Evolutionary conservation across 2,329 filamentous ascomycete genomes (phyloP), one percentile per base, ranked within the genome.

Genomic region (Ophiognomonia clavigignenti-juglandacearum): DNA sequence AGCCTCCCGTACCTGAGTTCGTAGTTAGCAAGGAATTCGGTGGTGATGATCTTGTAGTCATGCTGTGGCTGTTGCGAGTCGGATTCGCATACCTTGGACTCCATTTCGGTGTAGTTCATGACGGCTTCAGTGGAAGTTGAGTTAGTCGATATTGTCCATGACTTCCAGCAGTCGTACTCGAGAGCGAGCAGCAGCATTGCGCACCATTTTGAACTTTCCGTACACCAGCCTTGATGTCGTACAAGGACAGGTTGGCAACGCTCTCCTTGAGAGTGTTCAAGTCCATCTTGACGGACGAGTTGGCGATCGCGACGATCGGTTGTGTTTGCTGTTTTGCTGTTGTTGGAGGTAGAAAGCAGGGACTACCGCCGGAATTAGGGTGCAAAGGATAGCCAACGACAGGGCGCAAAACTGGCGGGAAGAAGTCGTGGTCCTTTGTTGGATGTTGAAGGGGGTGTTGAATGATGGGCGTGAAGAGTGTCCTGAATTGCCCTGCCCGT

Each of bases 51-150:
- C n/a, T n/a, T n/a, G n/a, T n/a, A n/a, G n/a, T n/a, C n/a, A n/a
- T n/a, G n/a, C n/a, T n/a, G n/a, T n/a, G 18, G 44, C 18, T 19
- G 32, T 45, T n/a, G 24, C 34, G 24, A 43, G 24, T 22, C 9
- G 18, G 24, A 7, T n/a, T 19, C 43, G 26, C 14, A 34, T 54
- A 82, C 78, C 76, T 82, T 83, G 37, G 79, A 67, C 70, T 95
- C 88, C 87, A 93, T 92, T 64, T 96, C 91, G 35, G 91, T 96
- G 68, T 92, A 96, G 71, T 96, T 96, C 91, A 96, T 96, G 51
- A 96, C 90, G 56, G 90, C 90, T 96, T 4, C 10, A 53, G 45
- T 4, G 23, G 13, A 4, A 16, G 29, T 4, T 16, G 4, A 35
- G 45, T 45, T 50, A 54, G 39, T 41, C 23, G 39, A 16, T n/a